Evolutionary conservation across 371 early-diverging fungal genomes (phyloP).

Genomic region (Saksenaea oblongispora): DNA sequence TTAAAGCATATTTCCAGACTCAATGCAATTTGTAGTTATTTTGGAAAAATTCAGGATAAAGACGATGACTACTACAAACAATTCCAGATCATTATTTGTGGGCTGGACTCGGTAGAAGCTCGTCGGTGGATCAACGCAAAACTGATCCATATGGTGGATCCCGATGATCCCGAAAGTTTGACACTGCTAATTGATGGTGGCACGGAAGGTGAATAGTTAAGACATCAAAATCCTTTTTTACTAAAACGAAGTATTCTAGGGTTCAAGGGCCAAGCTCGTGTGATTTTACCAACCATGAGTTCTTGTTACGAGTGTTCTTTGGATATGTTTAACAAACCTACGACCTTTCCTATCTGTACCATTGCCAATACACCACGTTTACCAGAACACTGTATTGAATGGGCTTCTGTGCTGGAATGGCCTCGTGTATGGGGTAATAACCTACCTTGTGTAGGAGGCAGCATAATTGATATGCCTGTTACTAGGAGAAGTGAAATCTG

Average conservation of each 20-base stretch:
- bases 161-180: slow-evolving; percentile 65
- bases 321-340: slow-evolving; percentile 78
- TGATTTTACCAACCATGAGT: slow-evolving; percentile 81
- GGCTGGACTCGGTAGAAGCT: slow-evolving; percentile 94
- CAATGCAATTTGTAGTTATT: slow-evolving; percentile 47
- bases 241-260: slow-evolving; percentile 30
- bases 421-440: slow-evolving; percentile 75
- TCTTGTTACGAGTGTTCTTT: slow-evolving; percentile 88
- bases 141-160: slow-evolving; percentile 74
- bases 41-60: slow-evolving; percentile 93
- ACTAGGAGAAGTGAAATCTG: slow-evolving; percentile 69
- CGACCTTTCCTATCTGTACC: slow-evolving; percentile 98
- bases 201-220: slow-evolving; percentile 70
- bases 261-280: slow-evolving; percentile 92
- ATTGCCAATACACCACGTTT: slow-evolving; percentile 94
- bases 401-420: slow-evolving; percentile 96
- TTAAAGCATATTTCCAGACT: neutral
- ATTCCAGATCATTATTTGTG: slow-evolving; percentile 90
- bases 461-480: neutral
- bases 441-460: neutral
- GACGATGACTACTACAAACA: slow-evolving; percentile 88
- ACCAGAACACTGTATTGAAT: slow-evolving; percentile 99
- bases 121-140: slow-evolving; percentile 97
- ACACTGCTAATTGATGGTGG: slow-evolving; percentile 96
- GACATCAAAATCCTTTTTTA: neutral